Evolutionary conservation across 768 basidiomycete species (phyloP).

Genomic region (Obba rivulosa): DNA sequence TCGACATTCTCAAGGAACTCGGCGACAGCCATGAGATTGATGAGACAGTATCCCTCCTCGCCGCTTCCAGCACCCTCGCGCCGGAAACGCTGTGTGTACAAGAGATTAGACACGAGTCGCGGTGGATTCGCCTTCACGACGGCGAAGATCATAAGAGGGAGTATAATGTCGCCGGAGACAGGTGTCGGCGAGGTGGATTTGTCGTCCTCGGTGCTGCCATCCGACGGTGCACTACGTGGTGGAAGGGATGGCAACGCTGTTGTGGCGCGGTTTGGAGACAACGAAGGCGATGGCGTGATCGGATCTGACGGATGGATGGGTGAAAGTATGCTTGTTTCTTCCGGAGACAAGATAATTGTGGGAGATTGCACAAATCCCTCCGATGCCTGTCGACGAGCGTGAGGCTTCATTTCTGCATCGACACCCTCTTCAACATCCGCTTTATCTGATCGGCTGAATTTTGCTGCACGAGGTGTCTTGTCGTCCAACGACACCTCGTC

Average conservation of each 20-base stretch:
- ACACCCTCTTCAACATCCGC: slow-evolving; percentile 2
- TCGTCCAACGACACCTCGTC: slow-evolving; percentile 32
- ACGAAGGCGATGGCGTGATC: no score
- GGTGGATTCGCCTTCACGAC: slow-evolving; percentile 91
- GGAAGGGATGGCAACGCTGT: no score
- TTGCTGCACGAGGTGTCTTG: slow-evolving; percentile 25
- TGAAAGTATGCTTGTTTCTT: no score
- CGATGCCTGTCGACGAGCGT: no score
- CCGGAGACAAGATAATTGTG: no score
- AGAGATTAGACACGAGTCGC: slow-evolving; percentile 67
- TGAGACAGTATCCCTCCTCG: slow-evolving; percentile 88
- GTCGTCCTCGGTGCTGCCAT: no score
- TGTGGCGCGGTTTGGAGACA: no score
- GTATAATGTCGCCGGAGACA: slow-evolving; percentile 82
- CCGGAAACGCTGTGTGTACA: slow-evolving; percentile 57
- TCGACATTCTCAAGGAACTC: slow-evolving; percentile 97
- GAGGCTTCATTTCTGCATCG: background rate
- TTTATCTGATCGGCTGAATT: slow-evolving; percentile 6
- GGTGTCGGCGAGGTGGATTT: slow-evolving; percentile 34
- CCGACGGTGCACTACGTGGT: no score
- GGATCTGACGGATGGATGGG: no score
- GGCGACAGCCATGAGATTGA: slow-evolving; percentile 92
- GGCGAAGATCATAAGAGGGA: slow-evolving; percentile 90
- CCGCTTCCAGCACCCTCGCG: slow-evolving; percentile 54
- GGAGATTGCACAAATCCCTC: no score